Conservation (phyloP, 257 asterid species). For the Solanum pennellii region DNA sequence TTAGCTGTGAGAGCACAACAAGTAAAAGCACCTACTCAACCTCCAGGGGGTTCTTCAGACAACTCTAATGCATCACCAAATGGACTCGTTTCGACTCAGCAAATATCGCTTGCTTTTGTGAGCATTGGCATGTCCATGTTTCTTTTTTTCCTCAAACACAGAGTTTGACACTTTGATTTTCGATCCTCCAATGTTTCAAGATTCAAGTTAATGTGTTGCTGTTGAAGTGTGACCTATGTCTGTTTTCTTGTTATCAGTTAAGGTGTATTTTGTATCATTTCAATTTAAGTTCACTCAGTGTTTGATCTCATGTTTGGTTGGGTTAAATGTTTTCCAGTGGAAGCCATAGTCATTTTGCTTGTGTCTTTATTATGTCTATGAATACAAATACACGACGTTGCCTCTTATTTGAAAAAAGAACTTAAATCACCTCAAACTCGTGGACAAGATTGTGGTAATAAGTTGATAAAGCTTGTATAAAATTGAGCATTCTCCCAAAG, state of each 20-base stretch:
- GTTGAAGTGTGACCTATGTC: neutral
- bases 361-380: neutral
- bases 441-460: neutral
- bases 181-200: neutral
- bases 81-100: neutral
- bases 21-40: neutral
- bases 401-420: neutral
- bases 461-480: neutral
- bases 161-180: neutral
- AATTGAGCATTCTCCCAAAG: neutral
- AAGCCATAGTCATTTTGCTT: neutral
- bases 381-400: neutral
- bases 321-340: neutral
- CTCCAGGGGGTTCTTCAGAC: neutral
- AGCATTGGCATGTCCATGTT: neutral
- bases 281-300: neutral
- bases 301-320: neutral
- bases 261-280: neutral
- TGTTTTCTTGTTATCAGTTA: neutral
- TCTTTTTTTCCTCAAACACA: neutral
- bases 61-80: neutral
- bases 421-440: neutral
- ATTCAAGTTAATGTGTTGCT: neutral
- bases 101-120: neutral
- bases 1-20: neutral